These are phyloP conservation scores for Pseudogymnoascus sp. DNA, from an alignment of 2,329 filamentous ascomycete genomes.

Conservation along the genomic window DNA sequence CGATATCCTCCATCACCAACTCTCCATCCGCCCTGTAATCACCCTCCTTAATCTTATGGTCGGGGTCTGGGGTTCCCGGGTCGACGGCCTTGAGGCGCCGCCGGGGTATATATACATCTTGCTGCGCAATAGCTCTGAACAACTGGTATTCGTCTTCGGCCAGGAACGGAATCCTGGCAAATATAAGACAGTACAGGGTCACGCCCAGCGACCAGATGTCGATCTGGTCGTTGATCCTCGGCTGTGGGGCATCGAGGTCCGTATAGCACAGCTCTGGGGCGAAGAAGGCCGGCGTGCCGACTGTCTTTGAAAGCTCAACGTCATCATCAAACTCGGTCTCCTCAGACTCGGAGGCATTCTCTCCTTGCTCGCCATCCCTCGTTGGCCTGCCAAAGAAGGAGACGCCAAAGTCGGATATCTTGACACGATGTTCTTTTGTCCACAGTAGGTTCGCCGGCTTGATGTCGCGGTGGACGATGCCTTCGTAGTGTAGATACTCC, in stretches of 20 bases:
- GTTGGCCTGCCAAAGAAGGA: conserved; percentile 91
- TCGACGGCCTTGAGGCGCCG: conserved; percentile 72
- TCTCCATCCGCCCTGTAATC: conserved; percentile 71
- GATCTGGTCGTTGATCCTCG: conserved; percentile 82
- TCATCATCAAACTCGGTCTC: conserved; percentile 85
- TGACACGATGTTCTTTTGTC: conserved; percentile 76
- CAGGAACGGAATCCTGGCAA: conserved; percentile 85
- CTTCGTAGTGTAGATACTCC: conserved; percentile 86
- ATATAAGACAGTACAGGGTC: conserved; percentile 91
- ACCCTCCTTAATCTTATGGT: conserved; percentile 39
- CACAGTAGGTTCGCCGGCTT: conserved; percentile 87
- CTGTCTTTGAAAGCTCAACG: conserved; percentile 93
- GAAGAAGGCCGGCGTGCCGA: conserved; percentile 95
- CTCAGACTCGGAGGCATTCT: conserved; percentile 69
- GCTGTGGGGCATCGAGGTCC: conserved; percentile 60
- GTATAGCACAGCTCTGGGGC: conserved; percentile 94
- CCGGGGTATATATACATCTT: conserved; percentile 82
- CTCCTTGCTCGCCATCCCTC: conserved; percentile 70
- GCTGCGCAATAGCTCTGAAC: conserved; percentile 84
- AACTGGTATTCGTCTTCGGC: conserved; percentile 87
- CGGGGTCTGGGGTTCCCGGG: conserved; percentile 32
- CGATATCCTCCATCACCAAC: conserved; percentile 77
- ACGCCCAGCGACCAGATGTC: conserved; percentile 97
- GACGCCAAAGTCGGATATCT: conserved; percentile 98
- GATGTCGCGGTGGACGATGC: conserved; percentile 77